Evolutionary conservation across 2,329 filamentous ascomycete genomes (phyloP), one percentile per base, ranked within the genome.

Genomic region (Fusarium fracticaudum): DNA sequence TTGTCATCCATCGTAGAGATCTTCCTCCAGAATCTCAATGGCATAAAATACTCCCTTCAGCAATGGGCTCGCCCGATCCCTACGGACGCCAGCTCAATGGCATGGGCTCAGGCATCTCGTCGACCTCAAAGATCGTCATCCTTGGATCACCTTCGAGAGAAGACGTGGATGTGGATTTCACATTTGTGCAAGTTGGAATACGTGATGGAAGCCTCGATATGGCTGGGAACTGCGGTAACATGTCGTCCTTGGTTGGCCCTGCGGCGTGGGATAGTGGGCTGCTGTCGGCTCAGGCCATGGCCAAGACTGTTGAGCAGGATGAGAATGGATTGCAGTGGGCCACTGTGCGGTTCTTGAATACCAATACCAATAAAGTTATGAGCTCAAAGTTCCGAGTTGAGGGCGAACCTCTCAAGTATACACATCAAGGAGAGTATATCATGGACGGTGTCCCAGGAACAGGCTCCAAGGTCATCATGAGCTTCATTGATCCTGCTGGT

Each of bases 191-290:
- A 44, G 84, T 94, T 12, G 92, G 92, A 6, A 87, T 94, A 61
- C 87, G 87, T 60, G 86, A 91, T 74, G 83, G 84, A 9, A 82
- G 84, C 38, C 85, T 94, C 6, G 92, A 94, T 76, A 87, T 89
- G 76, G 89, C 90, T 0, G 90, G 91, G 31, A 94, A 94, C 76
- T 94, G 92, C 78, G 92, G 92, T n/a, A 94, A 94, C 79, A 92
- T 94, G 91, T 89, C 86, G 11, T 86, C 88, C 45, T 87, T 90
- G 1, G 87, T 94, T 51, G 93, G 92, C 0, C 92, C 92, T 0
- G 76, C 77, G 48, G 78, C 78, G 6, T 82, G 80, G 78, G 81
- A 83, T 57, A 71, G 75, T 67, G 80, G 79, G 17, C 60, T 83
- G 62, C 59, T 81, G 11, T 43, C 61, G 18, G 60, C 64, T 2